Base-by-base conservation (phyloP, 257 asterid genomes). In the Prunella vulgaris region DNA sequence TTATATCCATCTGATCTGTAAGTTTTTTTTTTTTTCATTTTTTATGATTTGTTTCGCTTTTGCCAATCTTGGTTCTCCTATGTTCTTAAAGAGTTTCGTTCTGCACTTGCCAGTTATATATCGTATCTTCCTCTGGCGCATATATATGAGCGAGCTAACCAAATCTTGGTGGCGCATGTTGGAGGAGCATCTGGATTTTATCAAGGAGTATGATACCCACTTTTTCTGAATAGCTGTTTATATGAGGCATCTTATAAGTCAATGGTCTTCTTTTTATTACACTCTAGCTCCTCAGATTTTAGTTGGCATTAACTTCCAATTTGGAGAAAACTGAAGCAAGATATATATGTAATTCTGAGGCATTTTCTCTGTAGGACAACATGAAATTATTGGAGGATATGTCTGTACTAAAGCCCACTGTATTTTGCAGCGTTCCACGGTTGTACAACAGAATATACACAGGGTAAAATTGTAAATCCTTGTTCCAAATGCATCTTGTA, bases 121-220 rank as follows among this genome's bases (percentile, higher is more conserved):
- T 87, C 96, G 44, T 89, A 89, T 69, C 95, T 89, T 73, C 96
- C 96, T 4, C 76, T 89, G 80, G 95, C 96, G 3, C 96, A 89
- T 83, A 87, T 89, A 73, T 89, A 85, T 38, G 95, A 89, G 76
- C 87, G 96, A 32, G 90, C 83, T 73, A 82, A 76, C 77, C 95
- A 89, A 74, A 72, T 84, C 44, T 20, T 74, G 81, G 51, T 80
- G 20, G 85, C 33, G 32, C 81, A 87, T 73, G 78, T n/a, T 71
- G 96, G 96, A 64, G 92, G 79, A 25, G 90, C 95, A 65, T 59
- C 83, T 77, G 96, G 96, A 59, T 89, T 89, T 77, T 87, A 82
- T 75, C 96, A 87, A 74, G 96, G 96, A 86, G 95, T 87, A 82
- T 57, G 83, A 10, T 30, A 46, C 76, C 64, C 38, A 21, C 22